Evolutionary conservation across 2,329 filamentous ascomycete species (phyloP), one percentile per base, ranked within the genome.

Genomic region (Neocucurbitaria cava): DNA sequence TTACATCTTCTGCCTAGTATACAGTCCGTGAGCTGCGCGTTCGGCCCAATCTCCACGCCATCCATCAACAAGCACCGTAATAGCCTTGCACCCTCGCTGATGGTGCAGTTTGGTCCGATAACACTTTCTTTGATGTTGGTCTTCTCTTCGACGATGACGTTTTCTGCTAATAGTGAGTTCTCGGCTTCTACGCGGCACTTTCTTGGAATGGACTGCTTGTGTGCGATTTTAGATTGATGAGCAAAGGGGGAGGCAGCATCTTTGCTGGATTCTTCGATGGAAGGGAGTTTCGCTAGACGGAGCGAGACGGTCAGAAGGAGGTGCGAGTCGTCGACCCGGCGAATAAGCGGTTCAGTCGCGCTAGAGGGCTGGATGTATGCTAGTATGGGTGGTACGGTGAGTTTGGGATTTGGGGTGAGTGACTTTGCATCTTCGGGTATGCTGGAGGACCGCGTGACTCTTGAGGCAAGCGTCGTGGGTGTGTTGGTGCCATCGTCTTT

Each of bases 61-160:
- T 98, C 94, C 92, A 98, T 97, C 18, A 98, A 79, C 43, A 98
- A 77, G 75, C 94, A 98, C 61, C 93, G 86, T n/a, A 87, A 88
- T 40, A 99, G 78, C 62, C 93, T 90, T 26, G 90, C 92, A n/a
- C 92, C 92, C 64, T 89, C 87, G 58, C 88, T 87, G 61, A 99
- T 94, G 66, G 90, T 89, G 73, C 92, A 96, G 65, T 91, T 92
- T 4, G 91, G 87, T 2, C 95, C 95, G 36, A 99, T 86, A 26
- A 97, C 91, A 33, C 84, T 89, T 76, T 96, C 92, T 75, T 96
- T 97, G 78, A 99, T 90, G n/a, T 92, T 89, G 21, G 87, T 89
- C 73, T 94, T 94, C 66, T 94, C 91, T 69, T 94, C 91, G 0
- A 98, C 87, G 1, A 88, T 92, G 36, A 96, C 92, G 69, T 97